Base-by-base conservation (phyloP, 345 rosid genomes). In the Sisymbrium irio region DNA sequence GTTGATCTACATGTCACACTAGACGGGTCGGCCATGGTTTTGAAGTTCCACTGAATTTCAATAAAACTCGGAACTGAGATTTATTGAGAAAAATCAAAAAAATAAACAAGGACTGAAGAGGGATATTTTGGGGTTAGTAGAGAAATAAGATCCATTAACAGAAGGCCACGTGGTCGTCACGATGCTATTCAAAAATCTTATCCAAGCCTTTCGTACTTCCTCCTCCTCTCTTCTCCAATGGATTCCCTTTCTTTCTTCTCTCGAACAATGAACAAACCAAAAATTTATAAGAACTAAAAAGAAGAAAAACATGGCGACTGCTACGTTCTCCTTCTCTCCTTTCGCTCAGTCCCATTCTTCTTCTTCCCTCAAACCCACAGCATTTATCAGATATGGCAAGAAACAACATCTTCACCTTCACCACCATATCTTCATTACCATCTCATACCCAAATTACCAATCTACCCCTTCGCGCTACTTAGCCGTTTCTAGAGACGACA, bases 401-500 rank as follows among this genome's bases (percentile, higher is more conserved):
- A 70, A 41, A 65, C 73, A 68, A 8, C 77, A 71, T n/a, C 44
- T 57, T 17, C 62, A 32, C 9, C 47, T 58, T 17, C 65, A 30
- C 14, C 71, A 61, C 27, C 57, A 57, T 17, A 3, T 69, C 39
- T 57, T 60, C 72, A 42, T 50, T 12, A 51, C 75, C 27, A 51
- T 74, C 54, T 59, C 74, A 40, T 77, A 49, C 58, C 70, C 51
- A 50, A 61, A 12, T 35, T 39, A 77, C 35, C 62, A 75, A 39
- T 82, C 41, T 62, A 67, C 77, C 61, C 55, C 51, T 9, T 33
- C 32, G 56, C 85, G 76, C 64, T 83, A 84, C 81, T 46, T 86
- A 32, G 92, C 93, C 64, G 87, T 94, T 20, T 91, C 97, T 22
- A 81, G 84, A 79, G 99, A 92, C 78, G 93, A 88, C 80, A 70